A percentile compares a stretch with the other conserved stretches of the same genome.
phyloP scores from a whole-genome alignment of 495 filamentous ascomycete species.

The Talaromyces ruber region DNA sequence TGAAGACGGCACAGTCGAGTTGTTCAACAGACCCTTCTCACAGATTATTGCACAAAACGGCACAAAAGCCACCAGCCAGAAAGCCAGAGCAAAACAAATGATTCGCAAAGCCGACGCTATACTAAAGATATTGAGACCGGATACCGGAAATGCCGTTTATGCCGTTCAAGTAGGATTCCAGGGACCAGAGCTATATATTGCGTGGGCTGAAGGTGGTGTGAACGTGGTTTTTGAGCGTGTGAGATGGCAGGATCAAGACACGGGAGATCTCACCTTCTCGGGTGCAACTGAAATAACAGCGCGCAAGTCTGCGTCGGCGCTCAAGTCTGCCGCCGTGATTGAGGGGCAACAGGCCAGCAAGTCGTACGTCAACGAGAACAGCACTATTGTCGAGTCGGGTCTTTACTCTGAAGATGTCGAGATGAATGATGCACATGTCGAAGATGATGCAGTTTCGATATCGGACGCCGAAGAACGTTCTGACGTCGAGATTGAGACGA shows the following conservation, averaged over 20 bases:
- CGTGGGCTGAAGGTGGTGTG: conserved; percentile 48
- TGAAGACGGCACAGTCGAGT: conserved; percentile 44
- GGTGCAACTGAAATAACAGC: conserved; percentile 38
- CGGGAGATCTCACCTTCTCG: conserved; percentile 35
- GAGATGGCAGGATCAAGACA: conserved; percentile 39
- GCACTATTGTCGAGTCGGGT: conserved; percentile 51
- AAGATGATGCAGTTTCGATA: conserved; percentile 23
- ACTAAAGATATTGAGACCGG: conserved; percentile 41
- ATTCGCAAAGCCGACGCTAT: conserved; percentile 41
- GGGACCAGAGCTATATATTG: conserved; percentile 38
- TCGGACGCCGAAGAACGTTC: conserved; percentile 31
- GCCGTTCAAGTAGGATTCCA: conserved; percentile 41
- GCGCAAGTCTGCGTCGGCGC: conserved; percentile 32
- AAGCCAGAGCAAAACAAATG: conserved; percentile 40
- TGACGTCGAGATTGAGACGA: conserved; percentile 33
- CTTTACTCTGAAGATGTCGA: conserved; percentile 31
- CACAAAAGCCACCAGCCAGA: conserved; percentile 24
- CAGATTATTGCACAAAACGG: conserved; percentile 20
- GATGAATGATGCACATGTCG: conserved; percentile 40
- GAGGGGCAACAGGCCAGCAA: conserved; percentile 52
- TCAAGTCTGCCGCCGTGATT: conserved; percentile 41
- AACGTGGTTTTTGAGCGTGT: conserved; percentile 47
- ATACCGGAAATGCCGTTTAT: conserved; percentile 31
- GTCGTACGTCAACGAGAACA: conserved; percentile 65
- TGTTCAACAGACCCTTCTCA: conserved; percentile 48